Evolutionary conservation across 2,329 filamentous ascomycete genomes (phyloP), one percentile per base, ranked within the genome.

Genomic region (Ophiostoma sp.): DNA sequence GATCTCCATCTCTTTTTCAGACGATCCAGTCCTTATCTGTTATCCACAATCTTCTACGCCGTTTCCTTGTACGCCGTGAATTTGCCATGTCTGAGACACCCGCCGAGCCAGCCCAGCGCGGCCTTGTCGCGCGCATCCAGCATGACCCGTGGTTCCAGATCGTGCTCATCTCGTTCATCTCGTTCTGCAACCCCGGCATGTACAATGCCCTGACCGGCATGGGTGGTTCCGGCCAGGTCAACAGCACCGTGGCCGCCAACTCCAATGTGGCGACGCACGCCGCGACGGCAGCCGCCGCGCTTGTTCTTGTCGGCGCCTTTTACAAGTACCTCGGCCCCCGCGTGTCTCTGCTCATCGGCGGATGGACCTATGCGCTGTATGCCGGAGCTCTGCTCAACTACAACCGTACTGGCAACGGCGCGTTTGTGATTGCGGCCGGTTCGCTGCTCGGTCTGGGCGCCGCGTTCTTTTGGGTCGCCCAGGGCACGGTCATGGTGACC

Each of bases 401-500:
- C 79, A 87, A 85, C 74, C 88, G 92, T 79, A 89, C 81, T 38
- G 69, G 81, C 67, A 89, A 89, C 75, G 79, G 83, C 69, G 88
- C 87, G 69, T 93, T 92, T 79, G 87, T 88, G 75, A 86, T 90
- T 73, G 92, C 93, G 73, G 86, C 90, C 4, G 91, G 91, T 72
- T 88, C 87, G 9, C 82, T 92, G 70, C 85, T 93, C 62, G 91
- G 91, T 78, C 80, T 92, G 68, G 93, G 90, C 75, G 91, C 91
- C 63, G 91, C 89, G 75, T 82, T 94, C 49, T 82, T 95, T 44
- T 95, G 91, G 91, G 89, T 88, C 45, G 91, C 89, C 0, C 91
- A 94, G 79, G 91, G 91, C 70, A 88, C 90, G 68, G 91, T 93
- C 75, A 93, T 94, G 89, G 94, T 96, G 86, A 88, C 90, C 52